A percentile compares a stretch with the other conserved stretches of the same genome.
phyloP scores from a whole-genome alignment of 306 rosid species.

The Castanopsis chinensis region DNA sequence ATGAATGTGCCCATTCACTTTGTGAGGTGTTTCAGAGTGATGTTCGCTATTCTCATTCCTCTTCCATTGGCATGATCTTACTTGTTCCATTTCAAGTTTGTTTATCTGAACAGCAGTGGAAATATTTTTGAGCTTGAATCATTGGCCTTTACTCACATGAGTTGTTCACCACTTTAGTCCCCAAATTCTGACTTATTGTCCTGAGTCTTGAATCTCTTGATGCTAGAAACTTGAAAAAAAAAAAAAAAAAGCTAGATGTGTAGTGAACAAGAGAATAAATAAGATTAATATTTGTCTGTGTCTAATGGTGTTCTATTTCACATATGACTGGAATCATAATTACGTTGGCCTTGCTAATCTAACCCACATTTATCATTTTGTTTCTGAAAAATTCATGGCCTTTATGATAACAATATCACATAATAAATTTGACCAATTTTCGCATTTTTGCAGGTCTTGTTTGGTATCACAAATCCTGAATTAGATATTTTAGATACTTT shows the following conservation, averaged over 20 bases:
- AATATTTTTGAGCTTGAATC: not conserved
- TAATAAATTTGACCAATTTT: not conserved
- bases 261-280: not conserved
- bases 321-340: not conserved
- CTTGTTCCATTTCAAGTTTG: not conserved
- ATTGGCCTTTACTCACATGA: not conserved
- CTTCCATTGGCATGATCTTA: not conserved
- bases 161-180: not conserved
- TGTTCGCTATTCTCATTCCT: not conserved
- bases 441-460: conserved; percentile 56
- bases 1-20: not conserved
- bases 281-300: not conserved
- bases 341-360: not conserved
- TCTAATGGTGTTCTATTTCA: not conserved
- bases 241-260: not conserved
- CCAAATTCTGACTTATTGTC: not conserved
- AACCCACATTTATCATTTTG: not conserved
- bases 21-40: not conserved
- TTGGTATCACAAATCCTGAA: conserved; percentile 63
- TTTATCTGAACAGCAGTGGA: not conserved
- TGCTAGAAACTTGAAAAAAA: not conserved
- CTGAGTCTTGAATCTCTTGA: not conserved
- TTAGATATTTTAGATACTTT: conserved; percentile 62
- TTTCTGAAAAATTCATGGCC: not conserved
- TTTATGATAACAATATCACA: not conserved